Evolutionary conservation across 129 eudicot genomes (phyloP).

Genomic region (Erigeron canadensis): DNA sequence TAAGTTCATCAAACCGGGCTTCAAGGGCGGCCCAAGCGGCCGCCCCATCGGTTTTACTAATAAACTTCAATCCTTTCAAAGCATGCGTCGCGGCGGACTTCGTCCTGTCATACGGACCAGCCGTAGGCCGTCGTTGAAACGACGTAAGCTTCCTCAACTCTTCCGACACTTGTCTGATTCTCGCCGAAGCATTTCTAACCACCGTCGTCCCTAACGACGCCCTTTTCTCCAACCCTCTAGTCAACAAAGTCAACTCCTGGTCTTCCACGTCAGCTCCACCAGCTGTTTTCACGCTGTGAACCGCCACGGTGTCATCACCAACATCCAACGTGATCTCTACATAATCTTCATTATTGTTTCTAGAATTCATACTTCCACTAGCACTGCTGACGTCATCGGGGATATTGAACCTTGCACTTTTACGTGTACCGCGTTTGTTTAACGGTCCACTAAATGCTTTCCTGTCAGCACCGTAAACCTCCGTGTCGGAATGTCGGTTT

Average conservation of each 20-base stretch:
- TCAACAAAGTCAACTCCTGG: constrained; percentile 52
- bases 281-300: constrained; percentile 77
- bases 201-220: constrained; percentile 45
- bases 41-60: constrained; percentile 47
- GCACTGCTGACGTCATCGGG: constrained; percentile 32
- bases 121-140: constrained; percentile 15
- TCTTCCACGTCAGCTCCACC: constrained; percentile 64
- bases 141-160: constrained; percentile 67
- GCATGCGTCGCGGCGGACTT: constrained; percentile 55
- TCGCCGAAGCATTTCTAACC: constrained; percentile 67
- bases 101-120: constrained; percentile 36
- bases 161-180: constrained; percentile 57
- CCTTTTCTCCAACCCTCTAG: constrained; percentile 55
- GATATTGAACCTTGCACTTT: constrained; percentile 60
- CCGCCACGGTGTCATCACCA: constrained; percentile 71
- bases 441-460: constrained; percentile 48
- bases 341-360: constrained; percentile 38
- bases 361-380: constrained; percentile 24
- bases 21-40: constrained; percentile 60
- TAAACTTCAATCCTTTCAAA: constrained; percentile 52
- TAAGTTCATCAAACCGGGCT: constrained; percentile 56
- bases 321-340: constrained; percentile 81
- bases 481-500: constrained; percentile 41
- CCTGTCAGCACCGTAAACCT: constrained; percentile 35
- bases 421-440: constrained; percentile 42